Evolutionary conservation across 106 monocot genomes (phyloP).

Genomic region (Iris macrosiphon): DNA sequence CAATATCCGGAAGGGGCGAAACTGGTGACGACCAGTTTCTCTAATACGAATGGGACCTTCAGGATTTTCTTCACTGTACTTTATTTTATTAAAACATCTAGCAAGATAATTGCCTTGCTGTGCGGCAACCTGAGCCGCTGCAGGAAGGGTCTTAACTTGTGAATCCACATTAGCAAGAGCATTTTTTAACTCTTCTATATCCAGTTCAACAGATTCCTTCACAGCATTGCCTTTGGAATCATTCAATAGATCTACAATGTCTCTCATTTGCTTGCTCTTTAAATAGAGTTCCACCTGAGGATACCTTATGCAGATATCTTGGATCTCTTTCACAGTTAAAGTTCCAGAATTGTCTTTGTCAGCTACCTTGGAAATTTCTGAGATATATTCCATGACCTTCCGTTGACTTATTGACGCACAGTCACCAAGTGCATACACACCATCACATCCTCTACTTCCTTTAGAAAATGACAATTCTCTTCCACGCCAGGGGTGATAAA

Average conservation of each 20-base stretch:
- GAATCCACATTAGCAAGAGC: slow-evolving; percentile 42
- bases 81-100: slow-evolving; percentile 49
- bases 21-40: slow-evolving; percentile 42
- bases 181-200: slow-evolving; percentile 59
- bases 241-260: slow-evolving; percentile 30
- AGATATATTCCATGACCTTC: slow-evolving; percentile 67
- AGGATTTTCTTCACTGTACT: slow-evolving; percentile 21
- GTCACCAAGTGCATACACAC: slow-evolving; percentile 63
- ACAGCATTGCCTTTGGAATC: slow-evolving; percentile 30
- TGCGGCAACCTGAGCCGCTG: slow-evolving; percentile 63
- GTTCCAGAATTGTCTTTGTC: slow-evolving; percentile 65
- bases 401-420: slow-evolving; percentile 65
- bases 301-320: slow-evolving; percentile 50
- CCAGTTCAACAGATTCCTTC: slow-evolving; percentile 36
- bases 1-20: slow-evolving; percentile 51
- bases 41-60: slow-evolving; percentile 49
- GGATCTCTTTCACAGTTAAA: slow-evolving; percentile 55
- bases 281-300: slow-evolving; percentile 31
- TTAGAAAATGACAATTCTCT: slow-evolving; percentile 62
- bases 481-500: slow-evolving; percentile 61
- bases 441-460: slow-evolving; percentile 49
- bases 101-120: slow-evolving; percentile 68
- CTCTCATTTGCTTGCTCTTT: slow-evolving; percentile 51
- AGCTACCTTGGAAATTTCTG: slow-evolving; percentile 47
- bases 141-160: slow-evolving; percentile 52